A percentile compares a stretch with the other conserved stretches of the same genome.
phyloP scores from a whole-genome alignment of 768 basidiomycete genomes.

The Russula emetica region DNA sequence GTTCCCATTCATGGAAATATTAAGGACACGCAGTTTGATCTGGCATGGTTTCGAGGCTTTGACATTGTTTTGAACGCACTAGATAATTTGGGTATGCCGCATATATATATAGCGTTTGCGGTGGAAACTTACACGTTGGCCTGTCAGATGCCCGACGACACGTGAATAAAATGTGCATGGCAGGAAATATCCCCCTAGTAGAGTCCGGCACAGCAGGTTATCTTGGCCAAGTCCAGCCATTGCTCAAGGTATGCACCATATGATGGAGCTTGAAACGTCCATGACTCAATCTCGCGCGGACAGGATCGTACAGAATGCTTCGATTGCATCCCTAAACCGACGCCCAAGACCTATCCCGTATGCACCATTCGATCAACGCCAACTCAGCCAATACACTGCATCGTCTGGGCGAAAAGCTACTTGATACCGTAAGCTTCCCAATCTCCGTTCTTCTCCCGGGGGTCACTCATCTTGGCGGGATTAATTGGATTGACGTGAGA shows the following conservation, averaged over 20 bases:
- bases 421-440: constrained; percentile 68
- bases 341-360: constrained; percentile 92
- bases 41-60: constrained; percentile 86
- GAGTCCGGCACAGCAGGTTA: constrained; percentile 98
- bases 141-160: constrained; percentile 84
- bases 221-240: constrained; percentile 92
- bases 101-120: not conserved
- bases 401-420: constrained; percentile 98
- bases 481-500: constrained; percentile 1
- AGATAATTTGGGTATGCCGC: constrained; percentile 83
- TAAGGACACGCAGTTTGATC: constrained; percentile 85
- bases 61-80: constrained; percentile 93
- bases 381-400: constrained; percentile 95
- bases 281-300: not conserved
- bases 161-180: constrained; percentile 98
- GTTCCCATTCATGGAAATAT: constrained; percentile 92
- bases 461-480: not conserved
- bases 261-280: not conserved
- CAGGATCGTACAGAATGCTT: constrained; percentile 92
- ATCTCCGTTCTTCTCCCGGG: not conserved
- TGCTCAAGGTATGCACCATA: constrained; percentile 61
- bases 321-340: constrained; percentile 90
- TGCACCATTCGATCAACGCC: constrained; percentile 98
- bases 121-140: not conserved
- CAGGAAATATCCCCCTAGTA: constrained; percentile 82